Percentiles rank a stretch among this genome's conserved stretches.
These are phyloP conservation scores for Alternaria sp. DNA, from an alignment of 2,329 filamentous ascomycete species.

Conservation along the genomic window DNA sequence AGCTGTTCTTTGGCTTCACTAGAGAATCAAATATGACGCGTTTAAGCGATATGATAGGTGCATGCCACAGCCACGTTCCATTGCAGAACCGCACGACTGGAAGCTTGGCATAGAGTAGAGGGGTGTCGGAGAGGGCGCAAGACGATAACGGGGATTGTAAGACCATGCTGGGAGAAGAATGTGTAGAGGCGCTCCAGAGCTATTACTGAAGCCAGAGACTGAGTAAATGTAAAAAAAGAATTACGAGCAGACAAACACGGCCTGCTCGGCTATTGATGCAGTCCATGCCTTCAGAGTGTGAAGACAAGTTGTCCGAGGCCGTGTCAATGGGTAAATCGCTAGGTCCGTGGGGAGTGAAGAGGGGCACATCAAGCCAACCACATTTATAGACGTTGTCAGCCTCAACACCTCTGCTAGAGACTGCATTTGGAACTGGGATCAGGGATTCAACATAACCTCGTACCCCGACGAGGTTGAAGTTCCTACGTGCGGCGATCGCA, in stretches of 20 bases:
- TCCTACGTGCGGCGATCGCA: neutral
- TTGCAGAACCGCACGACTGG: neutral
- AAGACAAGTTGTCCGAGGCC: neutral
- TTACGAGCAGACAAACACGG: too few species aligned
- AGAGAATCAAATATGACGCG: constrained; percentile 3
- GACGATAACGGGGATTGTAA: constrained; percentile 8
- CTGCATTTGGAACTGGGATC: neutral
- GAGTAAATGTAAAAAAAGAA: too few species aligned
- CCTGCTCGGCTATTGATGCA: neutral
- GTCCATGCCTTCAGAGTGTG: neutral
- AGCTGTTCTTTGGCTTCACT: constrained; percentile 3
- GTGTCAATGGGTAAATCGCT: constrained; percentile 1
- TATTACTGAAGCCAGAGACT: neutral
- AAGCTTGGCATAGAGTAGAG: neutral
- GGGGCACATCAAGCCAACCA: neutral
- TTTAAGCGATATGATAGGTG: neutral
- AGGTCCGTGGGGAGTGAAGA: neutral
- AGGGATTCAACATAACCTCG: neutral
- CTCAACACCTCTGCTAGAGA: neutral
- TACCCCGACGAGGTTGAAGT: neutral
- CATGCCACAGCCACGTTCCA: constrained; percentile 1
- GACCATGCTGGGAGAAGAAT: constrained; percentile 1
- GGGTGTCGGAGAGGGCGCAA: constrained; percentile 4
- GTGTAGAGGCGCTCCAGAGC: constrained; percentile 2
- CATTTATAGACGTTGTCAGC: neutral